phyloP scores from a whole-genome alignment of 306 rosid genomes.

The Dryas drummondii region DNA sequence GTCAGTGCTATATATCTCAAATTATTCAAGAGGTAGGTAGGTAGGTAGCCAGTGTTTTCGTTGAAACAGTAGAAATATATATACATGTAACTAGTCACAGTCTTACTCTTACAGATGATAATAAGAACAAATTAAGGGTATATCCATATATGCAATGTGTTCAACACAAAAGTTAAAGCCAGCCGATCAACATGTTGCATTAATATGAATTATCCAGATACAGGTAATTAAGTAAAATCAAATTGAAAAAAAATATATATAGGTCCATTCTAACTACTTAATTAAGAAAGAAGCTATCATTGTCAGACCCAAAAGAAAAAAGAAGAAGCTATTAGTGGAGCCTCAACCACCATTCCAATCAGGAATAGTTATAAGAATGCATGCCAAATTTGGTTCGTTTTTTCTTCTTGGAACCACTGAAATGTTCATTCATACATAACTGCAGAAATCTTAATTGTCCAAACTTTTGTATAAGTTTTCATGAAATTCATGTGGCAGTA shows the following conservation, averaged over 20 bases:
- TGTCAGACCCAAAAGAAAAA: no score
- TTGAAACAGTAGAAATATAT: no score
- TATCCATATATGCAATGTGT: background rate
- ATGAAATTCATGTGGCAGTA: background rate
- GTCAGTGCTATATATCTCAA: background rate
- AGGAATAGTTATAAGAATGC: slow-evolving; percentile 2
- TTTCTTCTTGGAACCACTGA: background rate
- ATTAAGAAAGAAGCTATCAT: background rate
- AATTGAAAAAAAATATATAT: no score
- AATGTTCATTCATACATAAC: background rate
- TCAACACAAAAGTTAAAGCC: background rate
- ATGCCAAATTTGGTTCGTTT: background rate
- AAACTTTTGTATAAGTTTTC: background rate
- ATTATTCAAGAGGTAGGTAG: background rate
- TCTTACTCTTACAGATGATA: no score
- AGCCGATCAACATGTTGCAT: background rate
- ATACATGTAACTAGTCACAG: no score
- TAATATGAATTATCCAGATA: no score
- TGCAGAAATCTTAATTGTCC: background rate
- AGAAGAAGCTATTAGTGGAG: background rate
- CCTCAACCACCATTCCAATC: slow-evolving; percentile 23
- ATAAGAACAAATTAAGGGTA: no score
- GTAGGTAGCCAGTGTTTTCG: background rate
- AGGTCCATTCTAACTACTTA: slow-evolving; percentile 1
- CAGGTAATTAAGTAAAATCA: no score